Evolutionary conservation across 352 stramenopile species (phyloP), one percentile per base, ranked within the genome.

Genomic region (Globisporangium polare): DNA sequence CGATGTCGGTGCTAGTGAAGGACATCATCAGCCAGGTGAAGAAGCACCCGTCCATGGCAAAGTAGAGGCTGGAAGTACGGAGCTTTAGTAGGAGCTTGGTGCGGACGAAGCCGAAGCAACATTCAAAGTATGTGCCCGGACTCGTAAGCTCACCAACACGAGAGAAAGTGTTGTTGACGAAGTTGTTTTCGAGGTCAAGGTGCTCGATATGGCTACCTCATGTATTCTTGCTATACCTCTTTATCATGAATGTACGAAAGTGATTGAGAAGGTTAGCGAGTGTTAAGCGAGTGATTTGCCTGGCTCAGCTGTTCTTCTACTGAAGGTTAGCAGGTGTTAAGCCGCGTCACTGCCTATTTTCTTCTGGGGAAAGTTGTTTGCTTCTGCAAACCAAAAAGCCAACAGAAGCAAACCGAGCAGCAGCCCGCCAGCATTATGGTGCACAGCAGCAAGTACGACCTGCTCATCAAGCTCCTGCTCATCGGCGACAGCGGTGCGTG

Each of bases 381-480:
- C n/a, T 37, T 42, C n/a, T 31, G 20, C 15, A 53, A 37, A 54
- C 26, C 54, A 42, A 42, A n/a, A 43, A 37, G 20, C n/a, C 5
- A 47, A 52, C 53, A 35, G 42, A n/a, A n/a, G 35, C 52, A 20
- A n/a, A 5, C n/a, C 8, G 35, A 24, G 10, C 12, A 46, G 9
- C 53, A 29, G 37, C 31, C 43, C 12, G 31, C 24, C 22, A 64
- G 22, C 33, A 67, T n/a, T n/a, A n/a, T 67, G 61, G 61, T 67
- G 61, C 85, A 92, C 66, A 95, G 86, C 74, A 93, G 83, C 80
- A 95, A 95, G 71, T 95, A 95, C 72, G 86, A 95, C 62, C 72
- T 95, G 63, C 83, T 95, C 57, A 90, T 95, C 64, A 95, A 95
- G 75, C 83, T 95, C 61, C 77, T 95, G 60, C 72, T 95, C 35